Conservation (phyloP, 106 monocot genomes). For the Dendrobium huoshanense region DNA sequence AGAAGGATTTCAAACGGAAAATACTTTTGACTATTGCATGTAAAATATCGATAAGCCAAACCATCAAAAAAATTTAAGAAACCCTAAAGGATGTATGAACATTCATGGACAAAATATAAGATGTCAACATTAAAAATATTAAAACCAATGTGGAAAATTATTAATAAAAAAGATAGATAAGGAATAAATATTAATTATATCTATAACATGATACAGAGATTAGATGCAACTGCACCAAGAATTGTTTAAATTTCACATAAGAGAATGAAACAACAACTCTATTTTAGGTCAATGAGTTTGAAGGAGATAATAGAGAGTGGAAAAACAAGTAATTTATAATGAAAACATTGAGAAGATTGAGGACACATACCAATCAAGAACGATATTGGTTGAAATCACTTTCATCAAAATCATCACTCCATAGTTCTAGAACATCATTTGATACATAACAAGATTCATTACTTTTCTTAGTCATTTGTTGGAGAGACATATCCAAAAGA, state of each 20-base stretch:
- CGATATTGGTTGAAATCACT: slow-evolving; percentile 91
- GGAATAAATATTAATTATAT: background rate
- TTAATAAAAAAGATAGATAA: background rate
- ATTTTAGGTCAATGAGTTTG: background rate
- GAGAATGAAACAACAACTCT: background rate
- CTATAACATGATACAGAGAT: background rate
- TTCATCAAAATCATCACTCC: slow-evolving; percentile 85
- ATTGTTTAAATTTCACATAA: background rate
- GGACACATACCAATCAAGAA: slow-evolving; percentile 59
- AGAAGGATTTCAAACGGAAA: too few relatives aligned
- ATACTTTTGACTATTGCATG: too few relatives aligned
- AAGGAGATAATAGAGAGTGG: background rate
- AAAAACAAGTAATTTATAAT: background rate
- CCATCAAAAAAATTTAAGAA: too few relatives aligned
- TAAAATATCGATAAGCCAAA: too few relatives aligned
- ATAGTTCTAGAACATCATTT: slow-evolving; percentile 53
- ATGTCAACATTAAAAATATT: background rate
- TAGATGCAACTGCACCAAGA: background rate
- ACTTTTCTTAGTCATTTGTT: slow-evolving; percentile 82
- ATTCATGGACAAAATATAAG: background rate
- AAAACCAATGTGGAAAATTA: background rate
- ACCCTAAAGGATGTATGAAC: background rate
- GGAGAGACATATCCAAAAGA: slow-evolving; percentile 74
- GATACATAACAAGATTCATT: slow-evolving; percentile 8
- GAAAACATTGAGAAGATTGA: background rate